These are phyloP conservation scores for Sclerotinia spermophila DNA, from an alignment of 2,329 filamentous ascomycete species.

Conservation along the genomic window DNA sequence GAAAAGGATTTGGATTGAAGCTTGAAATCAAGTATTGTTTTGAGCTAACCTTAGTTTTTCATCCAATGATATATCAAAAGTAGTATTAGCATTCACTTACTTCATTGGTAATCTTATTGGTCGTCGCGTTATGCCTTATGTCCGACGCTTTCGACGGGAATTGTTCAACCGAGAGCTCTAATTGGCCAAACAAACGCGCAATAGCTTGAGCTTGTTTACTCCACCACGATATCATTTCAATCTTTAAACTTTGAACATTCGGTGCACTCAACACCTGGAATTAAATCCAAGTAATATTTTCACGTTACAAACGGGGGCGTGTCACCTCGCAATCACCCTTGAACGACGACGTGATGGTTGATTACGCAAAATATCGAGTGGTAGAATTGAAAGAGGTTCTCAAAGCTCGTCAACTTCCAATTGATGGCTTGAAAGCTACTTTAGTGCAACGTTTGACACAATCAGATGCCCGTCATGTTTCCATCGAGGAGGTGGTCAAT, in stretches of 20 bases:
- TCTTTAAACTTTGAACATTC: not conserved
- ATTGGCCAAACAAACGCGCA: not conserved
- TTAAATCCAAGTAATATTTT: not conserved
- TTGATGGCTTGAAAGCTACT: not conserved
- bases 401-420: not conserved
- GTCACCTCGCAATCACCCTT: not conserved
- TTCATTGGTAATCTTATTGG: not conserved
- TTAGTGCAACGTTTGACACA: not conserved
- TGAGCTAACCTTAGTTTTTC: not conserved
- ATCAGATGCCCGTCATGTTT: not conserved
- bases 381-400: not conserved
- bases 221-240: not conserved
- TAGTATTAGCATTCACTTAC: not conserved
- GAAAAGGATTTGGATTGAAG: not conserved
- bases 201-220: not conserved
- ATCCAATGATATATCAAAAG: not conserved
- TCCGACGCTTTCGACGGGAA: not conserved
- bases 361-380: slow-evolving; percentile 7
- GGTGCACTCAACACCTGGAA: not conserved
- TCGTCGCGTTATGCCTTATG: not conserved
- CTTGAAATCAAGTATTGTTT: not conserved
- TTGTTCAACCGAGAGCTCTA: too few relatives aligned
- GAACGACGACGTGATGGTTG: not conserved
- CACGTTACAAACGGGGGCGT: not conserved
- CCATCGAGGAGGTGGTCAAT: not conserved